phyloP scores from a whole-genome alignment of 768 basidiomycete species.

The Termitomyces sp. region DNA sequence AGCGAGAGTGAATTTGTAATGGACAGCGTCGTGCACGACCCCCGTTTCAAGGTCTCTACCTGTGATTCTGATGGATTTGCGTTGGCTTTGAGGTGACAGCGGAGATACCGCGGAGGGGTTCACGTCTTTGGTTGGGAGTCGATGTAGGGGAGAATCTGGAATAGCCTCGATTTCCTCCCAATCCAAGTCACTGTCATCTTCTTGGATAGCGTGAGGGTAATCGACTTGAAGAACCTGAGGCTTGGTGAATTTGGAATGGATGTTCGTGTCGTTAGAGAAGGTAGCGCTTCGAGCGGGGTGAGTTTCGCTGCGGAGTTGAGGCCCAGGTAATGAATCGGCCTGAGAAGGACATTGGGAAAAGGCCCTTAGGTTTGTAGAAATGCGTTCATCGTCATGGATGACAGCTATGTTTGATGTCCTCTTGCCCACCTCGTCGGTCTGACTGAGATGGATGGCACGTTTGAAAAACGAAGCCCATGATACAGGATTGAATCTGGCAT shows the following conservation, averaged over 20 bases:
- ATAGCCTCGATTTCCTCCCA: conserved; percentile 18
- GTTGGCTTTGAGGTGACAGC: conserved; percentile 1
- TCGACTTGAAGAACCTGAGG: neutral
- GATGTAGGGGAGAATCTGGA: conserved; percentile 11
- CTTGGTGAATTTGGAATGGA: neutral
- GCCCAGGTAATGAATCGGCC: neutral
- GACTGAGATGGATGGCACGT: neutral
- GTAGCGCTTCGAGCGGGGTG: neutral
- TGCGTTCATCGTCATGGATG: neutral
- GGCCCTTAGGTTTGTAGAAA: conserved; percentile 7
- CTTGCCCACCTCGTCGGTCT: neutral
- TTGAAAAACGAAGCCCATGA: conserved; percentile 13
- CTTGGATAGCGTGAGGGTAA: neutral
- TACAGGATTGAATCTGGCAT: neutral
- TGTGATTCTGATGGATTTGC: neutral
- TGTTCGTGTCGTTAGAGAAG: neutral
- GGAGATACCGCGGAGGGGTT: conserved; percentile 4
- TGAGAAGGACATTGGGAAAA: conserved; percentile 8
- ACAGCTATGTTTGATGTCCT: neutral
- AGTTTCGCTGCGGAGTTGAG: neutral
- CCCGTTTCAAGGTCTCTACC: conserved; percentile 1
- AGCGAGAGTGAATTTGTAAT: conserved; percentile 7
- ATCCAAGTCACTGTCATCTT: conserved; percentile 14
- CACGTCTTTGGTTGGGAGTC: conserved; percentile 12
- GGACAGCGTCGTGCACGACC: neutral